phyloP scores from a whole-genome alignment of 1,284 basidiomycete genomes.

The Rhizoctonia solani region DNA sequence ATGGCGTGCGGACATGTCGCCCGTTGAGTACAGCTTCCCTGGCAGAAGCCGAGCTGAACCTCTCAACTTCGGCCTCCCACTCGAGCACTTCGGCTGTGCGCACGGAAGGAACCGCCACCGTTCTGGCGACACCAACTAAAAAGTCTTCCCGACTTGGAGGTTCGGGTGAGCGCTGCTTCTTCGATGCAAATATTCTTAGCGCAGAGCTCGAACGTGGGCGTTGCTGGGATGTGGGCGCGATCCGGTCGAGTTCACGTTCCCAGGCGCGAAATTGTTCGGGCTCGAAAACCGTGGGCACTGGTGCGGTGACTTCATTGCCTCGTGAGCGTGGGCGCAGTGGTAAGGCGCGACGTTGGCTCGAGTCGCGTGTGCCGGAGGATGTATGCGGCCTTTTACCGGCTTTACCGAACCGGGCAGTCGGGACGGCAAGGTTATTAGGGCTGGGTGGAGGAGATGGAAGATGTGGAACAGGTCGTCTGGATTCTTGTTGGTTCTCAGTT shows the following conservation, averaged over 20 bases:
- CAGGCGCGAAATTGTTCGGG: conserved; percentile 58
- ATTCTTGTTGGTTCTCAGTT: conserved; percentile 7
- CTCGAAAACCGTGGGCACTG: conserved; percentile 20
- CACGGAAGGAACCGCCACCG: not conserved
- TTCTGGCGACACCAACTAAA: not conserved
- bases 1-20: not conserved
- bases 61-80: conserved; percentile 33
- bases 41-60: conserved; percentile 27
- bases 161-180: conserved; percentile 21
- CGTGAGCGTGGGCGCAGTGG: conserved; percentile 29
- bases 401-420: not conserved
- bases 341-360: conserved; percentile 3
- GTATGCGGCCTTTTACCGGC: conserved; percentile 29
- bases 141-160: not conserved
- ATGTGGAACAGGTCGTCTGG: conserved; percentile 5
- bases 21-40: conserved; percentile 25
- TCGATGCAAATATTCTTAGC: conserved; percentile 19
- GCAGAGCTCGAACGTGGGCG: conserved; percentile 27
- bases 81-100: conserved; percentile 27
- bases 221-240: conserved; percentile 50
- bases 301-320: conserved; percentile 12
- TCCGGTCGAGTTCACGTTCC: conserved; percentile 74
- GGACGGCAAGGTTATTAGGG: not conserved
- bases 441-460: conserved; percentile 33
- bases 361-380: conserved; percentile 24